Conservation (phyloP, 768 basidiomycete genomes). For the Tylopilus sp. region DNA sequence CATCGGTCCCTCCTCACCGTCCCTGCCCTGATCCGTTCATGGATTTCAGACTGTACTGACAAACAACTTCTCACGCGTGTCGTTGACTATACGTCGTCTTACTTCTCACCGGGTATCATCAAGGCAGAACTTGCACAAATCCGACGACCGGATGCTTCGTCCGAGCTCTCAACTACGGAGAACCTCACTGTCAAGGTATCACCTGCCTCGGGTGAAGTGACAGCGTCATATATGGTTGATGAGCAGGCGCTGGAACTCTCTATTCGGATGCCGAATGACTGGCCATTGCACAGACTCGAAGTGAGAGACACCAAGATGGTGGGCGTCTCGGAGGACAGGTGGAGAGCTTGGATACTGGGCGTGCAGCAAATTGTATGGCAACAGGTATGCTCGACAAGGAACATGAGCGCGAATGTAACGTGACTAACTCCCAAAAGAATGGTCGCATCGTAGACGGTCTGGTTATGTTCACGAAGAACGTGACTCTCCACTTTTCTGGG, state of each 20-base stretch:
- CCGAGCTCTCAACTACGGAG: slow-evolving; percentile 64
- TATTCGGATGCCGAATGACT: slow-evolving; percentile 82
- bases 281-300: slow-evolving; percentile 86
- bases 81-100: slow-evolving; percentile 70
- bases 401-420: neutral
- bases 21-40: slow-evolving; percentile 80
- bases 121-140: slow-evolving; percentile 76
- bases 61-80: slow-evolving; percentile 79
- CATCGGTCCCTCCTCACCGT: slow-evolving; percentile 82
- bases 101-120: slow-evolving; percentile 90
- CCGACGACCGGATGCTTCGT: slow-evolving; percentile 47
- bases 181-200: slow-evolving; percentile 79
- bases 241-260: slow-evolving; percentile 91
- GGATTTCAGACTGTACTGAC: slow-evolving; percentile 87
- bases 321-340: slow-evolving; percentile 85
- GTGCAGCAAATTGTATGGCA: slow-evolving; percentile 89
- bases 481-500: slow-evolving; percentile 89
- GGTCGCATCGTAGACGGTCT: slow-evolving; percentile 88
- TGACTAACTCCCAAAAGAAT: slow-evolving; percentile 48
- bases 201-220: slow-evolving; percentile 71
- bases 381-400: slow-evolving; percentile 51
- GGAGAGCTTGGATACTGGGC: slow-evolving; percentile 91
- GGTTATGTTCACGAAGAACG: slow-evolving; percentile 90
- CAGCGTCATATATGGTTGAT: slow-evolving; percentile 82
- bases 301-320: slow-evolving; percentile 81